A percentile compares a stretch with the other conserved stretches of the same genome.
phyloP scores from a whole-genome alignment of 1,284 basidiomycete genomes.

The Coniophora puteana region DNA sequence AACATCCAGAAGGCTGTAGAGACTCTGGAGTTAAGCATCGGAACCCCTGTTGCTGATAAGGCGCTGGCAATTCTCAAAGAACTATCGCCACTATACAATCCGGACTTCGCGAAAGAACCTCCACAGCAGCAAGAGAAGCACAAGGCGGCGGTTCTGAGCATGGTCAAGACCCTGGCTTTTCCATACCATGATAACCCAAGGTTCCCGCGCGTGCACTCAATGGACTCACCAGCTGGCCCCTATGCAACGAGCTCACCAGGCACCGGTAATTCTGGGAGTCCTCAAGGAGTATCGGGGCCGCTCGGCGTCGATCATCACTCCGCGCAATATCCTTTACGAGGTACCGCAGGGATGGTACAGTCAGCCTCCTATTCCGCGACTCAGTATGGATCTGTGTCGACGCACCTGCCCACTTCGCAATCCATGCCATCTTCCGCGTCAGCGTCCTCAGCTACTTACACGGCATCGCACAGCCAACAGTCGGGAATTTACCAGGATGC shows the following conservation, averaged over 20 bases:
- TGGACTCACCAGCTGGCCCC: slow-evolving; percentile 41
- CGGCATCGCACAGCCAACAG: slow-evolving; percentile 17
- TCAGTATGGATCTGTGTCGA: slow-evolving; percentile 14
- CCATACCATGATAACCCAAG: slow-evolving; percentile 70
- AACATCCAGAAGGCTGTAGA: slow-evolving; percentile 66
- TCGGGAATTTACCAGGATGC: neutral
- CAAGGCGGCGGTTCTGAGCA: slow-evolving; percentile 54
- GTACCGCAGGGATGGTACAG: slow-evolving; percentile 9
- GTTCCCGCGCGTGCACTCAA: slow-evolving; percentile 38
- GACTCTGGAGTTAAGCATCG: slow-evolving; percentile 59
- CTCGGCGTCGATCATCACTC: neutral
- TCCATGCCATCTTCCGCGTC: neutral
- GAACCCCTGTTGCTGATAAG: slow-evolving; percentile 66
- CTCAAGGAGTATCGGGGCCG: slow-evolving; percentile 14
- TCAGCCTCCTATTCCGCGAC: slow-evolving; percentile 25
- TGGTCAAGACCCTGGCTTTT: slow-evolving; percentile 71
- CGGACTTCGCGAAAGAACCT: slow-evolving; percentile 46
- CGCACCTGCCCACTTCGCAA: slow-evolving; percentile 12
- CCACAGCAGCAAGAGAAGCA: slow-evolving; percentile 53
- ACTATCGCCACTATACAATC: slow-evolving; percentile 65
- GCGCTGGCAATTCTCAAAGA: slow-evolving; percentile 63
- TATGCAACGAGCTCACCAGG: slow-evolving; percentile 31
- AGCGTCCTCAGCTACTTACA: slow-evolving; percentile 13
- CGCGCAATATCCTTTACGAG: slow-evolving; percentile 4
- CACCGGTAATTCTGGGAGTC: slow-evolving; percentile 31